Base-by-base conservation (phyloP, 148 eudicot genomes). In the Arctostaphylos glauca region DNA sequence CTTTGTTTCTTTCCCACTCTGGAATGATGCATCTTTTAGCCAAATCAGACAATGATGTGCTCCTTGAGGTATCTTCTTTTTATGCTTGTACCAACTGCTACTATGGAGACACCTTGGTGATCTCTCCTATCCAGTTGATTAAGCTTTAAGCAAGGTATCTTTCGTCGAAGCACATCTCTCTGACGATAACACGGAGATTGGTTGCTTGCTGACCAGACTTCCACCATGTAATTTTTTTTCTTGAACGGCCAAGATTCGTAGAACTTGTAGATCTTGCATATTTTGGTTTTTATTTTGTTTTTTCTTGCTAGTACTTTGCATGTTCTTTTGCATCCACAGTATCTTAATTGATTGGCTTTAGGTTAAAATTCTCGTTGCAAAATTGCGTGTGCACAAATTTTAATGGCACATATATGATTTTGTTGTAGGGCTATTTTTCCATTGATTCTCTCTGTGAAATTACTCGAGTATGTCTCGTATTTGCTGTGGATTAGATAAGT, bases 11-110 rank as follows among this genome's bases (percentile, higher is more conserved):
- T 10, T 43, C 8, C 12, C 68, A 64, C 76, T 80, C 84, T 87
- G 87, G 87, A 58, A 76, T 87, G 89, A 87, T 87, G 89, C 72
- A 77, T 54, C 80, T 38, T 64, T 87, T 87, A 85, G 89, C 87
- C 87, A 85, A 87, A 87, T 83, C 89, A 87, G 89, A 85, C 75
- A 68, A 59, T 80, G 83, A 77, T 80, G 86, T 87, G 89, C 87
- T 87, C 89, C 85, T 48, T 59, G 54, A 73, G 86, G 87, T 60
- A 64, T 77, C 59, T 70, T 54, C 53, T 72, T 73, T 71, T 21
- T 49, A 80, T 31, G 78, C 59, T 64, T 82, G 41, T 74, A 31
- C 10, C 59, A 68, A 74, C 56, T 49, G 50, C 43, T 49, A 44
- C 38, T 47, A 54, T 38, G 74, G 80, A 79, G 50, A 77, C 56